Base-by-base conservation (phyloP, 768 basidiomycete species). In the Auricularia cornea region DNA sequence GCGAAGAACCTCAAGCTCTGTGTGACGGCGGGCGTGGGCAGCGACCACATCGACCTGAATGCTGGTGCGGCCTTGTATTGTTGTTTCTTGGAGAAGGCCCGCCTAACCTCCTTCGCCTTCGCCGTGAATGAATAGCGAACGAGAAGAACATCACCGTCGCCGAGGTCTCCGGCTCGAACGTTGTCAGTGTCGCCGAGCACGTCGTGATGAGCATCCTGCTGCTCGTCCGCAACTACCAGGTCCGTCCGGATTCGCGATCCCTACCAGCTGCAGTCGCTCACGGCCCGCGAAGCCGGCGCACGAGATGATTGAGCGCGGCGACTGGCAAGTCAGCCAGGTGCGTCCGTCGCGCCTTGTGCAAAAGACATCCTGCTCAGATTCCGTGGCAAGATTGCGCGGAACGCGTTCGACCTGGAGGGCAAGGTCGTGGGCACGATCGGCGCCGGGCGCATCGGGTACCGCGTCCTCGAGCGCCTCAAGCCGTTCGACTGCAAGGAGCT, bases 401-500 rank as follows among this genome's bases (percentile, higher is more conserved):
- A 89, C 69, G 87, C 93, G 14, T 96, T 82, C 71, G 94, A 96
- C 74, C 78, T 97, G 65, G 94, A 96, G 76, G 84, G 83, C 72
- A 97, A 96, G 78, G 89, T 93, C 61, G 85, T 95, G 61, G 94
- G 93, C 20, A 95, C 94, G 52, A 91, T 97, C 65, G 93, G 92
- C 62, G 85, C 84, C 70, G 85, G 86, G 31, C 78, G 86, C 62
- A 95, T 95, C 71, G 94, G 94, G 5, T 93, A 91, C 80, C 86
- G 90, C 70, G 90, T 92, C 30, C 79, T 93, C 59, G 86, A 92
- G 72, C 86, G 90, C 63, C 78, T 93, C 51, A 68, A 83, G 32
- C 89, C 91, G 4, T 96, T 97, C 78, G 82, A 93, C 77, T 85
- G 84, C 82, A 94, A 94, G 74, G 91, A 95, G 71, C 83, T 96